Percentiles rank a stretch among this genome's conserved stretches.
Conservation (phyloP, 441 rosid species). For the Bruguiera hainesii region DNA sequence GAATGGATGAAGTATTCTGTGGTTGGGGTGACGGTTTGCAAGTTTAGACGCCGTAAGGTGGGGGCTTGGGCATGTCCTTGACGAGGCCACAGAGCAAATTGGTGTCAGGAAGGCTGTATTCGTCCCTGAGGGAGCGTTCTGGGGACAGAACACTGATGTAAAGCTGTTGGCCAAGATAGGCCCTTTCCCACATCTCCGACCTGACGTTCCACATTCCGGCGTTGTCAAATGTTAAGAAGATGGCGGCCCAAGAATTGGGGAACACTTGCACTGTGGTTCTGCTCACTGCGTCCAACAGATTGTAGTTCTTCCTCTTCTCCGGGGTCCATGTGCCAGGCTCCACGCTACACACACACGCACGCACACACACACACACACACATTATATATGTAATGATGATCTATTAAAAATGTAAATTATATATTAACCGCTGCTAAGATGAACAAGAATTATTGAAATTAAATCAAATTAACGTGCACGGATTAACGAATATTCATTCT, state of each 20-base stretch:
- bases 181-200: slow-evolving; percentile 56
- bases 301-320: slow-evolving; percentile 65
- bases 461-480: too few species aligned
- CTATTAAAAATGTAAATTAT: neutral
- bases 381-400: neutral
- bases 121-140: slow-evolving; percentile 59
- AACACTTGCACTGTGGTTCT: slow-evolving; percentile 73
- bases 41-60: slow-evolving; percentile 42
- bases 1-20: too few species aligned
- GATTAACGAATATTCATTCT: neutral
- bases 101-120: slow-evolving; percentile 59
- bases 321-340: slow-evolving; percentile 71
- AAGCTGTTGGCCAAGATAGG: slow-evolving; percentile 67
- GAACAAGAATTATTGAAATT: too few species aligned
- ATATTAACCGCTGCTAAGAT: neutral
- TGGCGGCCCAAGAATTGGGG: slow-evolving; percentile 80
- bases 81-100: slow-evolving; percentile 56
- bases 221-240: slow-evolving; percentile 66
- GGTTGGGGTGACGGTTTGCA: too few species aligned
- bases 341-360: slow-evolving; percentile 20
- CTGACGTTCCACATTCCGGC: slow-evolving; percentile 88
- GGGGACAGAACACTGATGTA: slow-evolving; percentile 64
- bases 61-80: slow-evolving; percentile 52
- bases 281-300: slow-evolving; percentile 74
- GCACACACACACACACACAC: neutral